Evolutionary conservation across 768 basidiomycete genomes (phyloP).

Genomic region (Podaxis sp.): DNA sequence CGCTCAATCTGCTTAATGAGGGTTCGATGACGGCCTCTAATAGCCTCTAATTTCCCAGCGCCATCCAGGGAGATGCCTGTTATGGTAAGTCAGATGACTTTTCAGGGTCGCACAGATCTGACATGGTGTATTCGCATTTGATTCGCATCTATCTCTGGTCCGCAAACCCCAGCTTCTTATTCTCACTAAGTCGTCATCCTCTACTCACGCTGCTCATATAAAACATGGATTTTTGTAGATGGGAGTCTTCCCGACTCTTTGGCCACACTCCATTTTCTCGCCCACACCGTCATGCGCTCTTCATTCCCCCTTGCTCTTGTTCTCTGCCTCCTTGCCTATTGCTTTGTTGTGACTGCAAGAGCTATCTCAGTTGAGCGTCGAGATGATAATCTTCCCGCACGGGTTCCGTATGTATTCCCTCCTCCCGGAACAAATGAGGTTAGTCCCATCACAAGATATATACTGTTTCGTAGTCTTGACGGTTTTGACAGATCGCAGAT

Average conservation of each 20-base stretch:
- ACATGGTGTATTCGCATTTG: background rate
- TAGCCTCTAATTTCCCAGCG: background rate
- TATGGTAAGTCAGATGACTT: conserved; percentile 6
- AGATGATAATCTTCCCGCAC: conserved; percentile 39
- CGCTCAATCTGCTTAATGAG: background rate
- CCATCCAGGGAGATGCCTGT: background rate
- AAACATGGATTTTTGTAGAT: background rate
- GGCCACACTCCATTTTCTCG: background rate
- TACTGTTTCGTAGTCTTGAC: background rate
- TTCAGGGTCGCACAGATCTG: background rate
- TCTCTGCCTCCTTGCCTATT: background rate
- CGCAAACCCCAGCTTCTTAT: background rate
- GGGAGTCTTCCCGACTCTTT: background rate
- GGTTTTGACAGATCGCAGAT: conserved; percentile 33
- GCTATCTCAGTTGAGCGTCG: conserved; percentile 19
- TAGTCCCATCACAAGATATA: background rate
- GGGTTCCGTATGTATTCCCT: conserved; percentile 44
- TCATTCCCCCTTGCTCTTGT: background rate
- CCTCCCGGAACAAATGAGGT: conserved; percentile 32
- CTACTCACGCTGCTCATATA: conserved; percentile 13
- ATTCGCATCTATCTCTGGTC: conserved; percentile 8
- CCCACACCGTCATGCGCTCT: background rate
- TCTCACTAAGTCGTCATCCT: background rate
- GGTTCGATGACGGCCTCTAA: too few relatives aligned
- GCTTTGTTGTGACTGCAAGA: background rate